phyloP scores from a whole-genome alignment of 257 asterid genomes.

The Anisodus acutangulus region DNA sequence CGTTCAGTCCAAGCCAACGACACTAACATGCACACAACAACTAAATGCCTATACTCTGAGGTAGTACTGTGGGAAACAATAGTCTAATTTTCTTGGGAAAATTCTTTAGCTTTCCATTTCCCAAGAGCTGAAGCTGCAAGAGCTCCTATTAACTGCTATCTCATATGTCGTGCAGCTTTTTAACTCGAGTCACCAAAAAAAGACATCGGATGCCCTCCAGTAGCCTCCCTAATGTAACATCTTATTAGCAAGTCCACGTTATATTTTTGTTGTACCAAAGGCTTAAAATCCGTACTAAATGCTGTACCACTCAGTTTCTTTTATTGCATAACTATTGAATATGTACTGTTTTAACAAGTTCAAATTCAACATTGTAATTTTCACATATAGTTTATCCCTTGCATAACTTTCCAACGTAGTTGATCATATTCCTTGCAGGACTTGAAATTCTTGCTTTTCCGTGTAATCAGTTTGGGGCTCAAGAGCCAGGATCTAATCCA shows the following conservation, averaged over 20 bases:
- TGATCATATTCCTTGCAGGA: constrained; percentile 49
- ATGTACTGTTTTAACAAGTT: background rate
- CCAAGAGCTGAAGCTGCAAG: background rate
- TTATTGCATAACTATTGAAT: background rate
- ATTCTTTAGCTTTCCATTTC: background rate
- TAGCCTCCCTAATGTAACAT: background rate
- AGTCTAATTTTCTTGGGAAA: background rate
- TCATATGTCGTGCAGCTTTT: background rate
- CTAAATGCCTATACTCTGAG: background rate
- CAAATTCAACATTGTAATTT: background rate
- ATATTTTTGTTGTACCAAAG: background rate
- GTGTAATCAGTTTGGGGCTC: constrained; percentile 95
- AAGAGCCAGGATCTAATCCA: constrained; percentile 89
- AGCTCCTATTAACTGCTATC: constrained; percentile 1
- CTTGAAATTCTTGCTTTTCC: constrained; percentile 94
- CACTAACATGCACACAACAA: background rate
- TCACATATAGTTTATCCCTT: background rate
- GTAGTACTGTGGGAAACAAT: background rate
- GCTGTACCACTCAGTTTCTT: background rate
- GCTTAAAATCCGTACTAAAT: background rate
- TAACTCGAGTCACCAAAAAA: background rate
- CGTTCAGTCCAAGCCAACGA: too few species aligned
- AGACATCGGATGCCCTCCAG: background rate
- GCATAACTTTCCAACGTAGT: background rate
- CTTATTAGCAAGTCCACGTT: background rate